A percentile compares a stretch with the other conserved stretches of the same genome.
These are phyloP conservation scores for Eucalyptus microcorys DNA, from an alignment of 345 rosid species.

Conservation along the genomic window DNA sequence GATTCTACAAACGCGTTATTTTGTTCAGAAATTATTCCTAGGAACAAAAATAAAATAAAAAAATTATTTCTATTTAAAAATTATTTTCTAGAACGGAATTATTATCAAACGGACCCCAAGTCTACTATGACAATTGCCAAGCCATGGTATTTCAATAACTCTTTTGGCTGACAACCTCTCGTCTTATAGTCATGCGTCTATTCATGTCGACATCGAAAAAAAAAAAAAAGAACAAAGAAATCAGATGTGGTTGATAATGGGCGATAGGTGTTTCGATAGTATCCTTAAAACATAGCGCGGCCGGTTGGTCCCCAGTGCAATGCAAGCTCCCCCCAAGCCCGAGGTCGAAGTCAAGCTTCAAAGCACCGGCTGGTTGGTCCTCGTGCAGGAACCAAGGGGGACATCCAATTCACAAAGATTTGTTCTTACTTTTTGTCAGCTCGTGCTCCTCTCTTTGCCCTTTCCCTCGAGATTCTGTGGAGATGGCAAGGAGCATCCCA, in stretches of 20 bases:
- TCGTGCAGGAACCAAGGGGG: neutral
- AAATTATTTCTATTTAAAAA: too few species aligned
- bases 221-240: too few species aligned
- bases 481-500: neutral
- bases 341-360: neutral
- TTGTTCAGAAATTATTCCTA: too few species aligned
- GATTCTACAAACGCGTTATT: too few species aligned
- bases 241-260: neutral
- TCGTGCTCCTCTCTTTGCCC: neutral
- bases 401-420: neutral
- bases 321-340: neutral
- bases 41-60: too few species aligned
- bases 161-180: neutral
- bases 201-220: rapidly evolving
- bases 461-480: neutral
- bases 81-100: too few species aligned
- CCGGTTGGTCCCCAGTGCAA: neutral
- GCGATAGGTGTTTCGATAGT: neutral
- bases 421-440: neutral
- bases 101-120: too few species aligned
- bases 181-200: neutral
- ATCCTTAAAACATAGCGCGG: neutral
- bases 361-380: neutral
- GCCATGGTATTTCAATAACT: too few species aligned
- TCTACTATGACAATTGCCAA: neutral